Evolutionary conservation across 169 alveolate species (phyloP), one percentile per base, ranked within the genome.

Genomic region (Eimeria tenella): DNA sequence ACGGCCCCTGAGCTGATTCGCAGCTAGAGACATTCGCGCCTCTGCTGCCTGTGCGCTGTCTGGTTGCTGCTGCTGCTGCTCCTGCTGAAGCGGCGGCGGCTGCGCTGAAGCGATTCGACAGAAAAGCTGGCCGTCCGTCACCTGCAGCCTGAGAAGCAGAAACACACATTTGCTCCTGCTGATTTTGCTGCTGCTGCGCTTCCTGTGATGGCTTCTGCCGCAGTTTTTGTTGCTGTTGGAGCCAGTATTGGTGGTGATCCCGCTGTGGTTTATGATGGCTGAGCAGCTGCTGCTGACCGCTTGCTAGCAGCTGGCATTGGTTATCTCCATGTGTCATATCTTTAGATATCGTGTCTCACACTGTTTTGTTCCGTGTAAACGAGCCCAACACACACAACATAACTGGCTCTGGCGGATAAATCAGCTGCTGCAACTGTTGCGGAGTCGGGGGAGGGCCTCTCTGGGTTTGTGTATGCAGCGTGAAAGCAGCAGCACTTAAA

Each of bases 381-480:
- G 60, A 70, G 17, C 74, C 91, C 7, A 70, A 31, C 23, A 83
- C 56, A 75, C 91, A 83, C 10, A 83, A 55, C 56, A 83, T 65
- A 5, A 13, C 13, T 13, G 91, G 91, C 62, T 83, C 91, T 6
- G 50, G 77, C 50, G 91, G 91, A 15, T 55, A 65, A 5, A 60
- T 55, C 55, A 83, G 77, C 74, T 60, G 91, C 53, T 53, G 91
- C 25, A 83, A 55, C 49, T 83, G 74, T 21, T 83, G 91, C 23
- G 91, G 74, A 10, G 77, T 11, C 6, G 91, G 91, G 31, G 74
- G 60, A n/a, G 21, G 74, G 56, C 90, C 90, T 25, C 91, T 60
- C 60, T 55, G 19, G 1, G 68, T 83, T 75, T 60, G 91, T 15
- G 56, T 17, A 11, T 83, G 91, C 77, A 83, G 60, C 5, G 42